phyloP scores from a whole-genome alignment of 371 early-diverging fungal genomes.

The Capniomyces stellatus region DNA sequence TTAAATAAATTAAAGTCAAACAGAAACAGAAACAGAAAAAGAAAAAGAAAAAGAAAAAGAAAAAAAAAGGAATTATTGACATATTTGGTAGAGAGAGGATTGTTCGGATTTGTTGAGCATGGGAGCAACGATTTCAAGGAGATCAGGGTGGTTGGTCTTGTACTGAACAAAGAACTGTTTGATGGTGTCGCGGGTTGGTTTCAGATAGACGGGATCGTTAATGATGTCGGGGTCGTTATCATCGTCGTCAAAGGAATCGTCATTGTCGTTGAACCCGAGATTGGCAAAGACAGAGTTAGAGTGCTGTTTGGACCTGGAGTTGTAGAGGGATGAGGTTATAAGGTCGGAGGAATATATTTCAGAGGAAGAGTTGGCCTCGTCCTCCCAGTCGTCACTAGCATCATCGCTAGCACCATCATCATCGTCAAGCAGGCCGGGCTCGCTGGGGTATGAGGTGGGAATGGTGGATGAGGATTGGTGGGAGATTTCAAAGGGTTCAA shows the following conservation, averaged over 20 bases:
- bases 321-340: slow-evolving; percentile 26
- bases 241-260: slow-evolving; percentile 45
- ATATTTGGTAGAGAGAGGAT: slow-evolving; percentile 2
- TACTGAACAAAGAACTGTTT: no score
- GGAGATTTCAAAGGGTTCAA: no score
- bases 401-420: slow-evolving; percentile 31
- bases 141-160: no score
- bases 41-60: no score
- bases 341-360: slow-evolving; percentile 3
- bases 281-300: slow-evolving; percentile 26
- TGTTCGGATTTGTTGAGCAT: no score
- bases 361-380: slow-evolving; percentile 9
- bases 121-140: no score
- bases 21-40: no score
- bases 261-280: slow-evolving; percentile 27
- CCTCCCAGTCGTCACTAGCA: slow-evolving; percentile 40
- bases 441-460: slow-evolving; percentile 6
- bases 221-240: slow-evolving; percentile 34
- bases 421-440: slow-evolving; percentile 11
- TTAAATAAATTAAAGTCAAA: no score
- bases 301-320: slow-evolving; percentile 27
- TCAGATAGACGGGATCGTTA: slow-evolving; percentile 8
- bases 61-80: background rate
- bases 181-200: no score
- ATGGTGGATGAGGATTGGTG: slow-evolving; percentile 12